Percentiles rank a stretch among this genome's conserved stretches.
Evolutionary conservation across 2,329 filamentous ascomycete genomes (phyloP).

Genomic region (Rhinocladiella similis): DNA sequence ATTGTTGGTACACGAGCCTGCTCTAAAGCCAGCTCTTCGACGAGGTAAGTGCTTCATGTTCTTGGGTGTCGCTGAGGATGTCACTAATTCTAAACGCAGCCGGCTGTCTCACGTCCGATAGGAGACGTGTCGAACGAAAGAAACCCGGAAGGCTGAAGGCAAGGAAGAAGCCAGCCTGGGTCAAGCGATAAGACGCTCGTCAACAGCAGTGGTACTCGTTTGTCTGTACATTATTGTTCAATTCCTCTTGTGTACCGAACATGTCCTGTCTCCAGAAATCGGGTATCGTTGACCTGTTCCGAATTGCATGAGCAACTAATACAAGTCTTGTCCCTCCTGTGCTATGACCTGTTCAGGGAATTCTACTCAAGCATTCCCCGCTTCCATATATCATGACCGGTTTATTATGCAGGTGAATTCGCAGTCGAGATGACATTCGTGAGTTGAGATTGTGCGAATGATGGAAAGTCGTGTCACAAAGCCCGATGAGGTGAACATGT

Average conservation of each 20-base stretch:
- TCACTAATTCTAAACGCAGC: slow-evolving; percentile 55
- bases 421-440: too few relatives aligned
- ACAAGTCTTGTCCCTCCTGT: not conserved
- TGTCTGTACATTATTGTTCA: slow-evolving; percentile 33
- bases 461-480: slow-evolving; percentile 11
- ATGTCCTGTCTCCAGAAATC: slow-evolving; percentile 3
- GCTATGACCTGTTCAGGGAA: too few relatives aligned
- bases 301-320: not conserved
- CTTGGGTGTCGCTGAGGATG: slow-evolving; percentile 4
- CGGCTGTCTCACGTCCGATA: slow-evolving; percentile 87
- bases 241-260: slow-evolving; percentile 27
- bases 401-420: too few relatives aligned
- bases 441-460: not conserved
- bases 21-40: slow-evolving; percentile 80
- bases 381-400: too few relatives aligned
- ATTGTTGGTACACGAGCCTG: slow-evolving; percentile 86
- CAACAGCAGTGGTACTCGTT: slow-evolving; percentile 15
- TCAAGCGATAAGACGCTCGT: slow-evolving; percentile 65
- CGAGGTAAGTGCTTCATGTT: slow-evolving; percentile 66
- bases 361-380: too few relatives aligned
- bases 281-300: not conserved
- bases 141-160: slow-evolving; percentile 96
- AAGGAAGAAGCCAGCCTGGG: slow-evolving; percentile 97
- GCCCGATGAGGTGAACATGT: not conserved
- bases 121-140: slow-evolving; percentile 93